Conservation (phyloP, 1,284 basidiomycete species). For the Fomitiporia mediterranea region DNA sequence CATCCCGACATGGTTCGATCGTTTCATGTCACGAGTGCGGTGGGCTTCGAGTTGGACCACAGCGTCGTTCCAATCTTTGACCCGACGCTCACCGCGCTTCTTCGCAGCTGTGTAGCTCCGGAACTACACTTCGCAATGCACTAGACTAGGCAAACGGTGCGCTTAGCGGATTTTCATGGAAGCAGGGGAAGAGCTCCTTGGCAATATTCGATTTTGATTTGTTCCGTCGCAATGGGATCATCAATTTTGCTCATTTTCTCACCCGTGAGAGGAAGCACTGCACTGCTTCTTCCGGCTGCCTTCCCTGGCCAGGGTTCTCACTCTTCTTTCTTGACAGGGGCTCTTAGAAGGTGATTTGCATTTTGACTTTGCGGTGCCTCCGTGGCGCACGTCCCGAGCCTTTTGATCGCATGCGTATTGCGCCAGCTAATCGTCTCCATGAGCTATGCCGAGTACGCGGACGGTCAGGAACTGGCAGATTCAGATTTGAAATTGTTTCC, state of each 20-base stretch:
- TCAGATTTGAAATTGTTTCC: background rate
- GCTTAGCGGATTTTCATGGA: too few species aligned
- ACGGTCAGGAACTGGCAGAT: background rate
- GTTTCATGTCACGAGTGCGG: too few species aligned
- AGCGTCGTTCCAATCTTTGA: background rate
- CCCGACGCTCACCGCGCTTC: background rate
- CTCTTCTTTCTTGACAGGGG: slow-evolving; percentile 11
- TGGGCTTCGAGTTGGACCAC: background rate
- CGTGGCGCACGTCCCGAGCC: slow-evolving; percentile 2
- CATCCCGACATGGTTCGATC: background rate
- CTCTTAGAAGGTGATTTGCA: slow-evolving; percentile 12
- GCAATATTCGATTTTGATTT: slow-evolving; percentile 2
- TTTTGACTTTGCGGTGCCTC: slow-evolving; percentile 17
- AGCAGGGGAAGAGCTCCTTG: background rate
- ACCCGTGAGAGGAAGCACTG: background rate
- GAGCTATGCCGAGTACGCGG: background rate
- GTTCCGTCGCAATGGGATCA: background rate
- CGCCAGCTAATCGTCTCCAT: background rate
- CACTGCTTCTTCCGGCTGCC: background rate
- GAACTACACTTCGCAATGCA: background rate
- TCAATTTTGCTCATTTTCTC: background rate
- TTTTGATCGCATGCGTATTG: background rate
- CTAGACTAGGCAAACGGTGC: too few species aligned
- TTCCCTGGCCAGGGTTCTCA: slow-evolving; percentile 2
- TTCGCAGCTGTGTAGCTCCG: background rate